Base-by-base conservation (phyloP, 2,329 filamentous ascomycete species). In the Hirsutella minnesotensis region DNA sequence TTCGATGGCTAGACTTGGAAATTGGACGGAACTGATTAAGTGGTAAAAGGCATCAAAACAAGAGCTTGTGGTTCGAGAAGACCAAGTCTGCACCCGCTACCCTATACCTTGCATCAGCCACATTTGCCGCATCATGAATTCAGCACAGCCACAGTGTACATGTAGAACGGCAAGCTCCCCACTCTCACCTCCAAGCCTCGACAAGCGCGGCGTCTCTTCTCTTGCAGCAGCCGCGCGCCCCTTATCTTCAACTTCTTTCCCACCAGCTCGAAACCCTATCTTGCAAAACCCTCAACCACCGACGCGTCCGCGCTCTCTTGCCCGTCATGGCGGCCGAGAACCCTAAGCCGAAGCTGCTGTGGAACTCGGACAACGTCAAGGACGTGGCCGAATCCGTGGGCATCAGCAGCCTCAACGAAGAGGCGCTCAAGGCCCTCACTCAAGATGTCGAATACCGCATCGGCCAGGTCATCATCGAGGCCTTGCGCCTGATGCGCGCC, bases 381-480 rank as follows among this genome's bases (percentile, higher is more conserved):
- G 92, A 98, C 61, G 89, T 96, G 47, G 90, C 92, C 52, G 92
- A 98, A 63, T 95, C 92, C 1, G 86, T 96, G 39, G 92, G 92
- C 45, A 89, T 98, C 53, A 70, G 77, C 52, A 75, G 78, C 43
- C 73, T 96, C 37, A 79, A 78, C 58, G 86, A 94, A 46, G 90
- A 96, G 48, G 85, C 92, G 19, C 79, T 89, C 38, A 86, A 92
- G 47, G 82, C 86, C 45, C 76, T 98, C 37, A 83, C 88, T 9
- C 86, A 94, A 59, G 92, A 98, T 59, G 87, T 95, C 50, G 92
- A 98, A 66, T 98, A 92, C 60, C 85, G 92, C 46, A 77, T 98
- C 52, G 84, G 86, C 38, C 89, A 95, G 64, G 86, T 96, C 49
- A 79, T 98, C 49, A 83, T 94, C 54, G 90, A 96, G 66, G 85